These are phyloP conservation scores for Sarcocystis neurona DNA, from an alignment of 169 alveolate genomes.

Conservation along the genomic window DNA sequence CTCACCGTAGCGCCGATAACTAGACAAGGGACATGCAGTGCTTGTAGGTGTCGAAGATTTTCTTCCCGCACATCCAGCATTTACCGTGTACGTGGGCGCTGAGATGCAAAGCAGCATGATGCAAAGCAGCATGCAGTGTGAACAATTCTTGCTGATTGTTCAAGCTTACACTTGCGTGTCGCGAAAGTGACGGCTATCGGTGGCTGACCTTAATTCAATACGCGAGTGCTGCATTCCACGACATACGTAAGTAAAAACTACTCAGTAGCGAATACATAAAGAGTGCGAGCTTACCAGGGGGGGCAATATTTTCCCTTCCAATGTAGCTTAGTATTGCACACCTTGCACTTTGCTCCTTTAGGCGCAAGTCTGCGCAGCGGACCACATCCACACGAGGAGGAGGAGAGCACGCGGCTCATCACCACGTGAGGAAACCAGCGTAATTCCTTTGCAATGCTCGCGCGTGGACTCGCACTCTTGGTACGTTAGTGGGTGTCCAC, in stretches of 20 bases:
- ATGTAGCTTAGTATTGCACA: constrained; percentile 63
- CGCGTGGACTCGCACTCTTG: no score
- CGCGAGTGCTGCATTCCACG: background rate
- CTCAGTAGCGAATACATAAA: background rate
- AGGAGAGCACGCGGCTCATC: background rate
- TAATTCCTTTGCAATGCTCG: no score
- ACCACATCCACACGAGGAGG: background rate
- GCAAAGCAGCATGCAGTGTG: background rate
- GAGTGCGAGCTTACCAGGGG: constrained; percentile 47
- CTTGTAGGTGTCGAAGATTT: constrained; percentile 56
- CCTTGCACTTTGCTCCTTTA: constrained; percentile 61
- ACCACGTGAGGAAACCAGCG: no score
- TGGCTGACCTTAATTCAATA: background rate
- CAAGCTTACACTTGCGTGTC: background rate
- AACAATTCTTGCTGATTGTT: background rate
- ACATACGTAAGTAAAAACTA: background rate
- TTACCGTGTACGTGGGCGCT: constrained; percentile 67
- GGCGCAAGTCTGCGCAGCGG: constrained; percentile 50
- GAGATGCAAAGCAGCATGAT: constrained; percentile 38
- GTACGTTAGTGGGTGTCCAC: no score
- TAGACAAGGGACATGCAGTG: constrained; percentile 68
- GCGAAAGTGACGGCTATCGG: background rate
- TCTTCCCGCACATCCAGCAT: constrained; percentile 69
- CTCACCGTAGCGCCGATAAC: no score
- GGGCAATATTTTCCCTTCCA: constrained; percentile 66